A percentile compares a stretch with the other conserved stretches of the same genome.
Conservation (phyloP, 2,329 filamentous ascomycete species). For the Colletotrichum lentis region DNA sequence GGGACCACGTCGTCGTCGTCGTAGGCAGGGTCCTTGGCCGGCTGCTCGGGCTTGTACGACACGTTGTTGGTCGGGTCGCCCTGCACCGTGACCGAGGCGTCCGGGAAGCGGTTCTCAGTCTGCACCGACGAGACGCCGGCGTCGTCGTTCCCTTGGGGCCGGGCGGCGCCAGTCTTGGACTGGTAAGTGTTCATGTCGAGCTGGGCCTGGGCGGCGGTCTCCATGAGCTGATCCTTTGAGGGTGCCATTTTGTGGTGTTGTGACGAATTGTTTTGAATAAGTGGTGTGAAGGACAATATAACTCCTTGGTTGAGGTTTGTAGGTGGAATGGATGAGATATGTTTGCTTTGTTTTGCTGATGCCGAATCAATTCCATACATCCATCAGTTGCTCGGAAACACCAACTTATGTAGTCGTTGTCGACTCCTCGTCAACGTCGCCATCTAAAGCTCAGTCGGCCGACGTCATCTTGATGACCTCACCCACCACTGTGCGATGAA, state of each 20-base stretch:
- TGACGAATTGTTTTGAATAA: background rate
- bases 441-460: conserved; percentile 22
- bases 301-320: background rate
- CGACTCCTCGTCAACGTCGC: conserved; percentile 11
- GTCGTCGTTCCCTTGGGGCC: conserved; percentile 50
- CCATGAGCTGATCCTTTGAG: conserved; percentile 49
- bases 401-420: conserved; percentile 30
- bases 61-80: conserved; percentile 56
- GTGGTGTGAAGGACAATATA: background rate
- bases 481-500: conserved; percentile 28
- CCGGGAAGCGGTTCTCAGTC: conserved; percentile 54
- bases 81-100: conserved; percentile 51
- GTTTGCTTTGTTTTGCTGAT: background rate
- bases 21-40: conserved; percentile 44
- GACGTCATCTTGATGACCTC: conserved; percentile 37
- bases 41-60: conserved; percentile 52
- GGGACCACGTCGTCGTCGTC: conserved; percentile 51
- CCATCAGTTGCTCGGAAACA: background rate
- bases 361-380: too few relatives aligned
- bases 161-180: conserved; percentile 56
- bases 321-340: background rate
- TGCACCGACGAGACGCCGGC: conserved; percentile 53
- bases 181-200: conserved; percentile 58
- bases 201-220: conserved; percentile 57
- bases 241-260: conserved; percentile 41